phyloP scores from a whole-genome alignment of 805 yeast genomes.

The Nakazawaea sp. region DNA sequence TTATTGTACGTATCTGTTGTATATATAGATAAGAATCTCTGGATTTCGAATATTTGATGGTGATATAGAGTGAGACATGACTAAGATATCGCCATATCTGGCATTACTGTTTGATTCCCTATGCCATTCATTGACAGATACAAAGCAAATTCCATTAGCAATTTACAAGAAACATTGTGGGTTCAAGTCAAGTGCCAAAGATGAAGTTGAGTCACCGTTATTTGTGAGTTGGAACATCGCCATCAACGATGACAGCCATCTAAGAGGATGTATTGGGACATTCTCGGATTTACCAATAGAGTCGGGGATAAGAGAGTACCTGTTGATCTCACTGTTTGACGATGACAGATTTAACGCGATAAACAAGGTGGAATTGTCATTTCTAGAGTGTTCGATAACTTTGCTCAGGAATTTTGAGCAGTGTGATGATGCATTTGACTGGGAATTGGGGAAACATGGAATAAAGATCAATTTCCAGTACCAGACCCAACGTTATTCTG shows the following conservation, averaged over 20 bases:
- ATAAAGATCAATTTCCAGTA: slow-evolving; percentile 49
- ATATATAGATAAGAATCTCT: too few species aligned
- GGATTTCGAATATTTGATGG: too few species aligned
- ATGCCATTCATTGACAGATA: slow-evolving; percentile 20
- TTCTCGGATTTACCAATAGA: slow-evolving; percentile 51
- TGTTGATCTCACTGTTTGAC: slow-evolving; percentile 65
- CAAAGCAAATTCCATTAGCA: slow-evolving; percentile 10
- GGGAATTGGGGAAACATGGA: slow-evolving; percentile 85
- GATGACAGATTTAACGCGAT: slow-evolving; percentile 79
- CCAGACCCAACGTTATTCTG: slow-evolving; percentile 37
- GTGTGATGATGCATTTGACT: slow-evolving; percentile 49
- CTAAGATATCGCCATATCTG: slow-evolving; percentile 20
- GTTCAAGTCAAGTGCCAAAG: too few species aligned
- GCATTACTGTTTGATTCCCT: slow-evolving; percentile 34
- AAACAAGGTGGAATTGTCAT: slow-evolving; percentile 40
- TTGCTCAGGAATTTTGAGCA: slow-evolving; percentile 51
- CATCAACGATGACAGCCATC: slow-evolving; percentile 22
- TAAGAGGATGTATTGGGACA: slow-evolving; percentile 95
- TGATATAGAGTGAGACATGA: too few species aligned
- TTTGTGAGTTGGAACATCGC: slow-evolving; percentile 83
- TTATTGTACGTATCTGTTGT: too few species aligned
- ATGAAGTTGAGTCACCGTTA: slow-evolving; percentile 39
- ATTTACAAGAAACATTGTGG: slow-evolving; percentile 7
- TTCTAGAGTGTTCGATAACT: slow-evolving; percentile 55
- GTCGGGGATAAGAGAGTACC: slow-evolving; percentile 53